These are phyloP conservation scores for Vinca major DNA, from an alignment of 305 asterid species.

Conservation along the genomic window DNA sequence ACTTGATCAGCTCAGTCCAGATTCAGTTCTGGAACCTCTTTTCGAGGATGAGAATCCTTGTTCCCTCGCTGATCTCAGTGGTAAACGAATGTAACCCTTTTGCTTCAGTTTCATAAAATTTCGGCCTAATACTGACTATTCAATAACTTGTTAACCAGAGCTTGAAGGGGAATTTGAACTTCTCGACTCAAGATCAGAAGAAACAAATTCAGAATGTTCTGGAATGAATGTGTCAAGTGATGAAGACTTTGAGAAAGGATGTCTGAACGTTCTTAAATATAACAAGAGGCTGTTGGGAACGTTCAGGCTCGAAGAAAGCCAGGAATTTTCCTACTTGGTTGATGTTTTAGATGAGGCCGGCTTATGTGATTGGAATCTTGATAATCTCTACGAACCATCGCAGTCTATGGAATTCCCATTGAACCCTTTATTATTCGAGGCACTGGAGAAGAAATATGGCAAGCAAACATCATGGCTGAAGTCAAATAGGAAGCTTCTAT, in stretches of 20 bases:
- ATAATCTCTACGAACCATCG: conserved; percentile 30
- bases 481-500: conserved; percentile 52
- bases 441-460: conserved; percentile 57
- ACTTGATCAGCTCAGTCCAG: too few relatives aligned
- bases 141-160: conserved; percentile 13
- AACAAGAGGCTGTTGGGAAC: conserved; percentile 28
- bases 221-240: conserved; percentile 48
- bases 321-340: conserved; percentile 52
- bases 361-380: conserved; percentile 22
- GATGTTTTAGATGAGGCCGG: conserved; percentile 66
- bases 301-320: conserved; percentile 37
- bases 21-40: too few relatives aligned
- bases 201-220: conserved; percentile 50
- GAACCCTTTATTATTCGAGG: conserved; percentile 38
- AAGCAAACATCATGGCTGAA: conserved; percentile 54
- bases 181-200: conserved; percentile 32
- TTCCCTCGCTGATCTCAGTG: conserved; percentile 25
- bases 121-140: background rate
- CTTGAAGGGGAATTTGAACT: conserved; percentile 20
- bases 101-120: background rate
- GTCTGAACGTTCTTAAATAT: conserved; percentile 18
- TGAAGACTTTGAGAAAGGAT: conserved; percentile 31
- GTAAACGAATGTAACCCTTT: conserved; percentile 13
- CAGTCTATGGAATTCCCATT: conserved; percentile 40
- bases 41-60: conserved; percentile 7